These are phyloP conservation scores for Chrysosporium queenslandicum DNA, from an alignment of 2,329 filamentous ascomycete species.

Conservation along the genomic window DNA sequence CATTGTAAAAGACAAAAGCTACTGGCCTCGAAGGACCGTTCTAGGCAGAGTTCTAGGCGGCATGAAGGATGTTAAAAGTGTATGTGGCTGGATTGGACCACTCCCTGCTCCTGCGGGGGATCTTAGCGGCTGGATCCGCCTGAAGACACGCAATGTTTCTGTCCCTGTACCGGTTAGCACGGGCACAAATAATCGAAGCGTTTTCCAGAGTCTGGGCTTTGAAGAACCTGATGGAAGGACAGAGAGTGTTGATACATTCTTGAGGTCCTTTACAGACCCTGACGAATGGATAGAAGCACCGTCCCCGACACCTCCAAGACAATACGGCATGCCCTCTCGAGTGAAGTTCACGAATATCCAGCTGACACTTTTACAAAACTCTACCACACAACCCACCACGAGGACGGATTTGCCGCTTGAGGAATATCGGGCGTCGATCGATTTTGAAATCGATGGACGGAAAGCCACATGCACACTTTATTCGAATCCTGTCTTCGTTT, in stretches of 20 bases:
- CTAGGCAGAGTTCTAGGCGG: slow-evolving; percentile 2
- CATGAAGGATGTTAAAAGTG: background rate
- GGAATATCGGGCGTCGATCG: background rate
- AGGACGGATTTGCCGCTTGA: background rate
- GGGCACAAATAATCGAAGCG: slow-evolving; percentile 1
- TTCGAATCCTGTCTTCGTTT: slow-evolving; percentile 1
- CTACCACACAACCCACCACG: background rate
- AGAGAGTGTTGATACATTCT: background rate
- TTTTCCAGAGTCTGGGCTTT: slow-evolving; percentile 4
- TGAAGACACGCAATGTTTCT: slow-evolving; percentile 1
- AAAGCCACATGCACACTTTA: slow-evolving; percentile 2
- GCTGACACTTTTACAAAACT: background rate
- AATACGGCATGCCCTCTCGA: background rate
- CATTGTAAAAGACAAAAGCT: slow-evolving; percentile 1
- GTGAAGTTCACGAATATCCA: background rate
- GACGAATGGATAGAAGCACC: slow-evolving; percentile 3
- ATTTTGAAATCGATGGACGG: slow-evolving; percentile 3
- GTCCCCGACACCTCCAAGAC: background rate
- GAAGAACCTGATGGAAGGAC: slow-evolving; percentile 6
- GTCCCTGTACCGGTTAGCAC: slow-evolving; percentile 2
- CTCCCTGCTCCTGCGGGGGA: background rate
- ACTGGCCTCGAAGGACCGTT: slow-evolving; percentile 2
- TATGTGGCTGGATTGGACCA: slow-evolving; percentile 3
- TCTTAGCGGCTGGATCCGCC: slow-evolving; percentile 3
- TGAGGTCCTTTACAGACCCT: slow-evolving; percentile 1